Evolutionary conservation across 768 basidiomycete species (phyloP).

Genomic region (Lactarius hatsudake): DNA sequence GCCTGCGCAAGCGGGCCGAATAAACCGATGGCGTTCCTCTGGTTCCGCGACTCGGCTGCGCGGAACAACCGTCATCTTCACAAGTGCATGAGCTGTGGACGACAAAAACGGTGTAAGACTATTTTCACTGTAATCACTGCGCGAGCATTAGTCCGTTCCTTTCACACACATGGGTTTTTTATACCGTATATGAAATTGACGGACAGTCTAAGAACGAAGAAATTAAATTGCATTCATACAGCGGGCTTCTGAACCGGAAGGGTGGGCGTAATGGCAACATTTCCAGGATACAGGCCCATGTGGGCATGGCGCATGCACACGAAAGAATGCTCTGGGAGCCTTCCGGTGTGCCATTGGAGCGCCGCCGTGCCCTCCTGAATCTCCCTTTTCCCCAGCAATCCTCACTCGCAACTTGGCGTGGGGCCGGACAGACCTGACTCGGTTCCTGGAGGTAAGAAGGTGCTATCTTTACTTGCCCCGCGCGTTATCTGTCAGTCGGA

Average conservation of each 20-base stretch:
- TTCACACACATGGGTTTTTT: background rate
- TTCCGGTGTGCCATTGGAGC: background rate
- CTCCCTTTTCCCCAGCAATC: background rate
- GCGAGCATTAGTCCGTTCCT: background rate
- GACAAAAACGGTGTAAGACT: background rate
- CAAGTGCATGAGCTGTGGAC: background rate
- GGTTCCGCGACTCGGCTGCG: slow-evolving; percentile 3
- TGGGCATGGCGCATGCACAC: background rate
- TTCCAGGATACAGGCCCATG: background rate
- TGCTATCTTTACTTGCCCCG: slow-evolving; percentile 5
- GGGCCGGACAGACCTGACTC: slow-evolving; percentile 2
- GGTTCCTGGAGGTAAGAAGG: background rate
- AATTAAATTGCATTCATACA: background rate
- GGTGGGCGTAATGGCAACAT: background rate
- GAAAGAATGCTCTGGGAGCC: background rate
- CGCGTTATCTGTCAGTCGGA: slow-evolving; percentile 3
- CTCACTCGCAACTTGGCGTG: slow-evolving; percentile 3
- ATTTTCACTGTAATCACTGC: background rate
- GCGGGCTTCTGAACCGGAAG: background rate
- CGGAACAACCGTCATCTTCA: background rate
- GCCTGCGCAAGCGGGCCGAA: slow-evolving; percentile 7
- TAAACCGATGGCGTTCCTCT: slow-evolving; percentile 7
- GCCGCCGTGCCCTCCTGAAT: background rate
- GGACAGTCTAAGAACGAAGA: background rate
- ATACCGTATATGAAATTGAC: background rate